Base-by-base conservation (phyloP, 768 basidiomycete species). In the Psilocybe cyanescens region DNA sequence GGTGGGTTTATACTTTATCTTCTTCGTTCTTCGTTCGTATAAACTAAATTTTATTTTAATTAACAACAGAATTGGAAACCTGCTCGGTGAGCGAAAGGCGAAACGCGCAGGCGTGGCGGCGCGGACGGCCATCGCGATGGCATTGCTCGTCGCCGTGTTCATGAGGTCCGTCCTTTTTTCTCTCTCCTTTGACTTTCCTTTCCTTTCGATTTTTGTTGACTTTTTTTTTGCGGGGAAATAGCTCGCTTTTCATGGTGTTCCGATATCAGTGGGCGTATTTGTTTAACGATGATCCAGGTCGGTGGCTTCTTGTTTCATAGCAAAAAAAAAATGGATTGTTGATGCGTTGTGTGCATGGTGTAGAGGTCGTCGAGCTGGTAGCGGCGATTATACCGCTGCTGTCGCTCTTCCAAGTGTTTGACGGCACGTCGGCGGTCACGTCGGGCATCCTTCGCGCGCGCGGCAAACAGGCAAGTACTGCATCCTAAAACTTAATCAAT, bases 361-460 rank as follows among this genome's bases (percentile, higher is more conserved):
- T 35, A 77, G 88, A 84, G 73, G 83, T 86, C 3, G 84, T 90
- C 12, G 50, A 59, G 1, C 73, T 88, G 6, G 89, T 93, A 11
- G 87, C 92, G 0, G 74, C 79, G 2, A 88, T 95, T 57, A 71
- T 95, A 12, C 92, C 92, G 0, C 78, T 92, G 7, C 86, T 97
- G 4, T 86, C 89, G 7, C 77, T 91, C 29, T 91, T 89, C 79
- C 91, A 97, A 73, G 86, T 97, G 3, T 90, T 95, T 59, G 97
- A 99, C 67, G 93, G 89, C 0, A 79, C 86, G 9, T 71, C 82
- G 2, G 87, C 83, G 0, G 84, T 95, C 4, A 81, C 86, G 0
- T 83, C 81, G 6, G 95, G 95, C 2, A 85, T 97, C 62, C 80
- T 99, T 57, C 83, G 97, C 47, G 90, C 95, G 0, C 78, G 86